A percentile compares a stretch with the other conserved stretches of the same genome.
Evolutionary conservation across 805 yeast genomes (phyloP).

Genomic region (Hanseniaspora vineae): DNA sequence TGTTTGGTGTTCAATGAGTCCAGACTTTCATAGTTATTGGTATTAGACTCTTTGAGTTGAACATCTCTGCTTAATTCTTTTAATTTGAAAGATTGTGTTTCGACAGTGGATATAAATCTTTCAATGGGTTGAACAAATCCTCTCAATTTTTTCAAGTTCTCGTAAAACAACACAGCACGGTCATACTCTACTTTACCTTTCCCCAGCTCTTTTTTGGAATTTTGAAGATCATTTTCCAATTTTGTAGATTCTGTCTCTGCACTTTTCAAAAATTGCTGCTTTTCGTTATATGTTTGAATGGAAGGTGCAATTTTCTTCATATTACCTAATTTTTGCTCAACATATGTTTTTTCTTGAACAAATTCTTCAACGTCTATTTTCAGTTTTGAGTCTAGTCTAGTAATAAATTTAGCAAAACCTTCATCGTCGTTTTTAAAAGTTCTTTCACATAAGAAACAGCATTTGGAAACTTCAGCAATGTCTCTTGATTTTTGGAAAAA

Average conservation of each 20-base stretch:
- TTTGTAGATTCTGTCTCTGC: background rate
- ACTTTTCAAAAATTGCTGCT: background rate
- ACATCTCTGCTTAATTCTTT: conserved; percentile 16
- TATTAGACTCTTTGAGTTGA: conserved; percentile 10
- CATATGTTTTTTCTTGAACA: conserved; percentile 12
- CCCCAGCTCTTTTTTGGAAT: background rate
- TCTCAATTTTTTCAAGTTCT: conserved; percentile 11
- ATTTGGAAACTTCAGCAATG: conserved; percentile 40
- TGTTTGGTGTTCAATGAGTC: conserved; percentile 18
- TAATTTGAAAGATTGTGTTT: conserved; percentile 11
- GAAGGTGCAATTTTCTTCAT: conserved; percentile 10
- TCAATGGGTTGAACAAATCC: conserved; percentile 18
- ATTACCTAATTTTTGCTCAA: conserved; percentile 18
- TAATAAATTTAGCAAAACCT: conserved; percentile 1
- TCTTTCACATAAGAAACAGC: conserved; percentile 65
- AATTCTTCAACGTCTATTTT: conserved; percentile 7
- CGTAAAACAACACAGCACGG: no score
- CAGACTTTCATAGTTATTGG: conserved; percentile 14
- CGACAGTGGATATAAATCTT: conserved; percentile 16
- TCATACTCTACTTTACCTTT: background rate
- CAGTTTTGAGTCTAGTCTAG: conserved; percentile 4
- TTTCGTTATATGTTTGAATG: conserved; percentile 6
- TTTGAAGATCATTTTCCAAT: no score
- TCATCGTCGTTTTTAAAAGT: conserved; percentile 27
- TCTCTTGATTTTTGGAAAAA: conserved; percentile 59